Conservation (phyloP, 2,329 filamentous ascomycete species). For the Dactylella cylindrospora region DNA sequence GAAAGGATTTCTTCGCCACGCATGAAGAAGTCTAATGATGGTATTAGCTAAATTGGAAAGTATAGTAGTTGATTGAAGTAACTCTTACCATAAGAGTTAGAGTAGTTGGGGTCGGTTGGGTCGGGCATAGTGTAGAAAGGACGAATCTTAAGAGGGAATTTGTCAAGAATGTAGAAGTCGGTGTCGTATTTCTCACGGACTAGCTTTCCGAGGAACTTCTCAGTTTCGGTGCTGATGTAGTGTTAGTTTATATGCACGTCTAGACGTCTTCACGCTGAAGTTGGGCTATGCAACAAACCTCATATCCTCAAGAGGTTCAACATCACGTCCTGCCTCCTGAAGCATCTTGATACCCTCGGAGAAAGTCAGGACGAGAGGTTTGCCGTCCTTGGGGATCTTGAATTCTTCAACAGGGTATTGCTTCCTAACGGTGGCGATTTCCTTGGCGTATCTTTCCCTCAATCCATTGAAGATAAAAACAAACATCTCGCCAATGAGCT, state of each 20-base stretch:
- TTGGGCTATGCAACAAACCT: slow-evolving; percentile 50
- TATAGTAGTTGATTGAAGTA: neutral
- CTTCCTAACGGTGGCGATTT: slow-evolving; percentile 71
- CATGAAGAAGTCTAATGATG: slow-evolving; percentile 76
- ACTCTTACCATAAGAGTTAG: slow-evolving; percentile 59
- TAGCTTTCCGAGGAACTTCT: slow-evolving; percentile 84
- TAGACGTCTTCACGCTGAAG: neutral
- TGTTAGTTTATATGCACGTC: neutral
- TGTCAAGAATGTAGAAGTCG: slow-evolving; percentile 96
- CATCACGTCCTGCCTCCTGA: slow-evolving; percentile 73
- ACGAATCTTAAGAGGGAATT: slow-evolving; percentile 84
- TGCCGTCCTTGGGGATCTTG: slow-evolving; percentile 71
- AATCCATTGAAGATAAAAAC: slow-evolving; percentile 78
- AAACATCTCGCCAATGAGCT: slow-evolving; percentile 72
- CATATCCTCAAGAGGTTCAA: slow-evolving; percentile 76
- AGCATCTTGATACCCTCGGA: slow-evolving; percentile 76
- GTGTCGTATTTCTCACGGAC: slow-evolving; percentile 86
- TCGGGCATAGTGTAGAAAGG: slow-evolving; percentile 92
- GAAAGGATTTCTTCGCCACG: slow-evolving; percentile 90
- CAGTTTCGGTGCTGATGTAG: slow-evolving; percentile 65
- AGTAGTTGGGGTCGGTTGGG: slow-evolving; percentile 65
- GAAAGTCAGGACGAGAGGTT: slow-evolving; percentile 71
- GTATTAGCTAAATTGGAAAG: neutral
- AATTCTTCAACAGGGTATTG: slow-evolving; percentile 78
- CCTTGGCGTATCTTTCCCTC: slow-evolving; percentile 65